A percentile compares a stretch with the other conserved stretches of the same genome.
These are phyloP conservation scores for Blastobotrys arbuscula DNA, from an alignment of 1,139 yeast species.

Conservation along the genomic window DNA sequence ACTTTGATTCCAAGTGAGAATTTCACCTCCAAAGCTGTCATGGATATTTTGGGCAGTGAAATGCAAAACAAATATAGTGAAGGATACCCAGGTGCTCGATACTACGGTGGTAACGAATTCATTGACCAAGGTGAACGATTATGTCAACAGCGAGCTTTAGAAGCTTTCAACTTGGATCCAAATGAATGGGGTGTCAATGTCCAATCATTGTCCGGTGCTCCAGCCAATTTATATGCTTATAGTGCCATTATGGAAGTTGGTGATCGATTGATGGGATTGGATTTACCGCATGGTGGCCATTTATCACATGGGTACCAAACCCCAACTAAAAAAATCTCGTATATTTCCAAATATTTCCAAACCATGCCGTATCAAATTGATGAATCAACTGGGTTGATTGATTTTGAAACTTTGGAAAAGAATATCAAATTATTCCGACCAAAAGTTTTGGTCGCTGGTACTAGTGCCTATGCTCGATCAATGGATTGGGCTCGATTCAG, in stretches of 20 bases:
- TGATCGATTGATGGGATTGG: constrained; percentile 95
- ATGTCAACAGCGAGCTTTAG: constrained; percentile 89
- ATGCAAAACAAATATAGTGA: constrained; percentile 98
- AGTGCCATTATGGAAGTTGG: constrained; percentile 93
- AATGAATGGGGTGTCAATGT: constrained; percentile 98
- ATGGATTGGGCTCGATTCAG: constrained; percentile 96
- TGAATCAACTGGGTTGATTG: constrained; percentile 86
- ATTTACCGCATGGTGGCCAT: constrained; percentile 97
- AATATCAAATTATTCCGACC: constrained; percentile 91
- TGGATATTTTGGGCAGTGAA: constrained; percentile 95
- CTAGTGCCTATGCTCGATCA: constrained; percentile 93
- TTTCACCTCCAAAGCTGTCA: constrained; percentile 93
- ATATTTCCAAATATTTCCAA: constrained; percentile 92
- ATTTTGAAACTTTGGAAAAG: constrained; percentile 88
- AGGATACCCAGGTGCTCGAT: constrained; percentile 96
- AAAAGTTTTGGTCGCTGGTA: constrained; percentile 93
- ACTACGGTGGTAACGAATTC: constrained; percentile 95
- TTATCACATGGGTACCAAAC: constrained; percentile 98
- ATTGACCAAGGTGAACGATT: constrained; percentile 88
- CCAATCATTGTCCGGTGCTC: constrained; percentile 93
- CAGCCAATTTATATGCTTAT: constrained; percentile 94
- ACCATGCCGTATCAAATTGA: constrained; percentile 98
- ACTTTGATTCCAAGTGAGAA: constrained; percentile 95
- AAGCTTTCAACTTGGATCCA: constrained; percentile 73
- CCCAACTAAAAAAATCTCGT: constrained; percentile 89